Evolutionary conservation across 306 rosid genomes (phyloP).

Genomic region (Comarum palustre): DNA sequence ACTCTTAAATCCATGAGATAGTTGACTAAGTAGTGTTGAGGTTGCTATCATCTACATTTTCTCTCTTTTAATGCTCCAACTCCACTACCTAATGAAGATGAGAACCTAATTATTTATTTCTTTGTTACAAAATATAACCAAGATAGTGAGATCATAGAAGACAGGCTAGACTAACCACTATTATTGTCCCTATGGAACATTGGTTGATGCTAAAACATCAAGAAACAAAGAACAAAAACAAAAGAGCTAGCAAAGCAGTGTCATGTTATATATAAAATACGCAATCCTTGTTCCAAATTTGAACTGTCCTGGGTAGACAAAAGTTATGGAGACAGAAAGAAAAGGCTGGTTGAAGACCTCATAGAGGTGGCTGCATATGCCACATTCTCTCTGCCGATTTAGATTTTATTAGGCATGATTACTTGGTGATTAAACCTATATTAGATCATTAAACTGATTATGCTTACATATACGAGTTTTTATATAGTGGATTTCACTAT

Average conservation of each 20-base stretch:
- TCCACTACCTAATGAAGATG: neutral
- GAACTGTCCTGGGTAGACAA: neutral
- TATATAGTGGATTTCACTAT: neutral
- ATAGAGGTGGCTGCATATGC: neutral
- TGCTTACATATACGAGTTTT: neutral
- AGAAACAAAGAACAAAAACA: neutral
- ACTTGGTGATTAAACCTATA: neutral
- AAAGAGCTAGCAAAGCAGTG: neutral
- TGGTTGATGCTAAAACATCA: neutral
- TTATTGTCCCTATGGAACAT: neutral
- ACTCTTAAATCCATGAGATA: neutral
- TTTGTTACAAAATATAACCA: neutral
- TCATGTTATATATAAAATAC: neutral
- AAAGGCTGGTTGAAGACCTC: conserved; percentile 1
- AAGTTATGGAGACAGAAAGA: neutral
- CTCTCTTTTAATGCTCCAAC: neutral
- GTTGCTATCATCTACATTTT: neutral
- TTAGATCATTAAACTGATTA: neutral
- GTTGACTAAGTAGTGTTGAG: neutral
- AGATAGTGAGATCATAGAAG: neutral
- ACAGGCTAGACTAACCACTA: neutral
- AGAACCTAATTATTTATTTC: neutral
- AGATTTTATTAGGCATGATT: neutral
- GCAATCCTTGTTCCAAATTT: neutral
- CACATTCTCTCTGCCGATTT: neutral